phyloP scores from a whole-genome alignment of 345 rosid genomes.

The Linum tenue region DNA sequence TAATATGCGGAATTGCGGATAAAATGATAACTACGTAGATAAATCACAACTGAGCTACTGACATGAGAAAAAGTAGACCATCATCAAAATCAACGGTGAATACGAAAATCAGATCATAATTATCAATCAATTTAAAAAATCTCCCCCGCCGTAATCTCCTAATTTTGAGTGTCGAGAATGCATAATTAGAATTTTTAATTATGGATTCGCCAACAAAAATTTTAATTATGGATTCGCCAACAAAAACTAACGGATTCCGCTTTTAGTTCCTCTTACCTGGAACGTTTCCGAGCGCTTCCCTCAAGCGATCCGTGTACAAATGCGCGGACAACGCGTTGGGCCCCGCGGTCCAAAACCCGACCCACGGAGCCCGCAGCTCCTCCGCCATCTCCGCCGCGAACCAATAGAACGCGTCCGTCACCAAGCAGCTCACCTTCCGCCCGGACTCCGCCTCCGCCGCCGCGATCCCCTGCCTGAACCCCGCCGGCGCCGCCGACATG shows the following conservation, averaged over 20 bases:
- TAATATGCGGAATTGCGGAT: too few relatives aligned
- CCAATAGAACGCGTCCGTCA: slow-evolving; percentile 24
- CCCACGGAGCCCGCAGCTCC: background rate
- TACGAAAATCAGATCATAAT: background rate
- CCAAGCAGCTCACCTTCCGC: slow-evolving; percentile 25
- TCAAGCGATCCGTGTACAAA: background rate
- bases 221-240: too few relatives aligned
- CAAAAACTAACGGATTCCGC: too few relatives aligned
- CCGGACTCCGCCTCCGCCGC: slow-evolving; percentile 27
- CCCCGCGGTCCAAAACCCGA: background rate
- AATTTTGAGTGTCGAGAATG: too few relatives aligned
- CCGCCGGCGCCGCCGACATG: slow-evolving; percentile 25
- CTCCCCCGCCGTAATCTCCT: slow-evolving; percentile 4
- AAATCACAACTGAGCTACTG: too few relatives aligned
- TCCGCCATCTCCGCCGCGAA: background rate
- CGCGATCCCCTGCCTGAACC: slow-evolving; percentile 24
- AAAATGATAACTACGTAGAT: too few relatives aligned
- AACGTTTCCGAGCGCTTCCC: slow-evolving; percentile 5
- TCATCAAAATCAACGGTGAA: too few relatives aligned
- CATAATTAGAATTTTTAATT: too few relatives aligned
- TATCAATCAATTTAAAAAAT: background rate
- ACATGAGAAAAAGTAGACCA: too few relatives aligned
- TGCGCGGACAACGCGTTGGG: slow-evolving; percentile 4
- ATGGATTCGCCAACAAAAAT: too few relatives aligned
- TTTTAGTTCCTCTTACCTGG: background rate